Evolutionary conservation across 2,329 filamentous ascomycete species (phyloP).

Genomic region (Lasiodiplodia hormozganensis): DNA sequence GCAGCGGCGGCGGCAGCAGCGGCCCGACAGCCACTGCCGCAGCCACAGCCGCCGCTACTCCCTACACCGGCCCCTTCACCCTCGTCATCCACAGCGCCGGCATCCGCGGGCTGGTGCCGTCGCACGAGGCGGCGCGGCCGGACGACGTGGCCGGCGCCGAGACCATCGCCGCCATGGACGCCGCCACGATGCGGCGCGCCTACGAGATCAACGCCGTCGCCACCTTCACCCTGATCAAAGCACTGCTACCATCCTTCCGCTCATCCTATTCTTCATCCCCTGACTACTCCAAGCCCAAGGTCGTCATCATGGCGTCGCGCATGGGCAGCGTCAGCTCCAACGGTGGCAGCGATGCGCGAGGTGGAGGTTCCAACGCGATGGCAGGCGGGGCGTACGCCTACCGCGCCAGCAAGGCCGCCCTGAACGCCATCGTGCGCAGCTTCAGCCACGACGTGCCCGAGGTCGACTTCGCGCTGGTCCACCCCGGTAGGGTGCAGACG

Average conservation of each 20-base stretch:
- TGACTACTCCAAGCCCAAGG: conserved; percentile 36
- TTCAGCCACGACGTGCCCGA: conserved; percentile 53
- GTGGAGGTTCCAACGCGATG: not conserved
- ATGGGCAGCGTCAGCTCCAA: conserved; percentile 55
- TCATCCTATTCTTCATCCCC: not conserved
- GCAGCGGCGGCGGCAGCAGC: conserved; percentile 32
- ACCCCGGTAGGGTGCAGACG: conserved; percentile 56
- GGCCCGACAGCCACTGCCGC: not conserved
- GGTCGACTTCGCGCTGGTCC: conserved; percentile 51
- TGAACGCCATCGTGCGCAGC: conserved; percentile 54
- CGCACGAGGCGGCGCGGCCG: conserved; percentile 36
- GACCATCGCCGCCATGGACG: conserved; percentile 49
- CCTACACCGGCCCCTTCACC: conserved; percentile 38
- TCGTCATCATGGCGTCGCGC: conserved; percentile 52
- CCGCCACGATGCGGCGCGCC: conserved; percentile 46
- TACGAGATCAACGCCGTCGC: conserved; percentile 53
- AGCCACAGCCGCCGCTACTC: not conserved
- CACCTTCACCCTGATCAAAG: conserved; percentile 49
- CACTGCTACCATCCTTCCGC: conserved; percentile 46
- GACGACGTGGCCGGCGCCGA: conserved; percentile 50
- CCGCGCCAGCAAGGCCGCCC: conserved; percentile 54
- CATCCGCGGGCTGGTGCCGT: conserved; percentile 52
- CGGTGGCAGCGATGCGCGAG: conserved; percentile 16
- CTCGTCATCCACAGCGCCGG: conserved; percentile 55
- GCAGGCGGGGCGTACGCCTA: conserved; percentile 55